A percentile compares a stretch with the other conserved stretches of the same genome.
Evolutionary conservation across 768 basidiomycete genomes (phyloP).

Genomic region (Podaxis mareebaensis): DNA sequence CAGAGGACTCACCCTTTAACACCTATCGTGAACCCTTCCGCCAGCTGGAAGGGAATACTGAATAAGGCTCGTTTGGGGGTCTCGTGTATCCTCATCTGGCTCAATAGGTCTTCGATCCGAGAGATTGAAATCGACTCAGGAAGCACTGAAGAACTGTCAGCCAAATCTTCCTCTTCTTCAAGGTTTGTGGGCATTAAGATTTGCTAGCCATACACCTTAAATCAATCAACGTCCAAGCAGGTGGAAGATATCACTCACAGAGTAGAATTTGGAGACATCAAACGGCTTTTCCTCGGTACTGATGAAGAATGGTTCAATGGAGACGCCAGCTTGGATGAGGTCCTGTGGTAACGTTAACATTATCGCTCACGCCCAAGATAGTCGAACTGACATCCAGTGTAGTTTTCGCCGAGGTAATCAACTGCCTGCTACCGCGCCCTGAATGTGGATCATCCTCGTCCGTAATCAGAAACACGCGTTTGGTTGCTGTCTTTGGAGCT

Average conservation of each 20-base stretch:
- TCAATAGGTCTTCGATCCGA: slow-evolving; percentile 74
- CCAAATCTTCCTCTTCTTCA: slow-evolving; percentile 53
- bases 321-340: slow-evolving; percentile 73
- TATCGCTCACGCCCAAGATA: not conserved
- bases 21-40: slow-evolving; percentile 71
- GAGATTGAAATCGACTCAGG: slow-evolving; percentile 74
- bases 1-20: slow-evolving; percentile 67
- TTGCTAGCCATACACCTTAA: slow-evolving; percentile 39
- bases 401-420: slow-evolving; percentile 69
- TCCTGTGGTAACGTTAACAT: slow-evolving; percentile 50
- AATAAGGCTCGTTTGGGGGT: slow-evolving; percentile 83
- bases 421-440: slow-evolving; percentile 53
- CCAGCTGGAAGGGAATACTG: slow-evolving; percentile 79
- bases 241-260: slow-evolving; percentile 43
- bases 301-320: slow-evolving; percentile 90
- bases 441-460: slow-evolving; percentile 82
- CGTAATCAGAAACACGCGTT: slow-evolving; percentile 91
- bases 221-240: not conserved
- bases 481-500: slow-evolving; percentile 86
- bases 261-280: slow-evolving; percentile 74
- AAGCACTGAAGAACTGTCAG: slow-evolving; percentile 45
- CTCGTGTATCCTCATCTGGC: slow-evolving; percentile 81
- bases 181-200: slow-evolving; percentile 56
- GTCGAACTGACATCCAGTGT: slow-evolving; percentile 58
- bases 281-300: slow-evolving; percentile 67